Conservation (phyloP, 2,329 filamentous ascomycete genomes). For the Camillea tinctor region DNA sequence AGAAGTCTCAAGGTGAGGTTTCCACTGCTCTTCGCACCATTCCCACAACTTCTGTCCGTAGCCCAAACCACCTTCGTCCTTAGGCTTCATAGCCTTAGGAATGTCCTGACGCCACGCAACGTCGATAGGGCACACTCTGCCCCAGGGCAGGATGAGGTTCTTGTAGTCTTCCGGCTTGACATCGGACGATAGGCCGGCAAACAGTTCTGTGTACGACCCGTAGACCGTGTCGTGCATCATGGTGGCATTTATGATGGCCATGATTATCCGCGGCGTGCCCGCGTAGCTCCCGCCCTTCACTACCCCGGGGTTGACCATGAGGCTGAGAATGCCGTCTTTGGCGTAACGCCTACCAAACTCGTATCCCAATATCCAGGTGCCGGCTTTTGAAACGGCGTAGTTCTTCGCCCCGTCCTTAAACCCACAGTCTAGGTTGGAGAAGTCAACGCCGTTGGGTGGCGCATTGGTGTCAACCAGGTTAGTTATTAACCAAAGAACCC, state of each 20-base stretch:
- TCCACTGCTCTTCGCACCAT: slow-evolving; percentile 24
- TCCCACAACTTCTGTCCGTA: slow-evolving; percentile 28
- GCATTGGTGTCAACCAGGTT: slow-evolving; percentile 25
- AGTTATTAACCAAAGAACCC: slow-evolving; percentile 29
- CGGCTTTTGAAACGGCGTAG: slow-evolving; percentile 35
- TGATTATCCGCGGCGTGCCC: slow-evolving; percentile 11
- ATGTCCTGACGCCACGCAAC: slow-evolving; percentile 27
- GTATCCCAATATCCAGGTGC: slow-evolving; percentile 32
- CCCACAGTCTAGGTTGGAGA: slow-evolving; percentile 22
- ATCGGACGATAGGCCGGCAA: slow-evolving; percentile 20
- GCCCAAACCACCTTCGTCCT: slow-evolving; percentile 28
- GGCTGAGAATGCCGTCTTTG: slow-evolving; percentile 22
- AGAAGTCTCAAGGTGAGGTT: slow-evolving; percentile 1
- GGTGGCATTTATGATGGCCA: slow-evolving; percentile 9
- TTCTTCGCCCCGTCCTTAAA: slow-evolving; percentile 27
- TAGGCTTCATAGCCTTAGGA: slow-evolving; percentile 24
- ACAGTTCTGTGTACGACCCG: slow-evolving; percentile 20
- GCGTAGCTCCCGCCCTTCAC: slow-evolving; percentile 25
- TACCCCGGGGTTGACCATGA: slow-evolving; percentile 37
- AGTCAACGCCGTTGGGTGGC: slow-evolving; percentile 30
- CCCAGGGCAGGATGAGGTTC: slow-evolving; percentile 19
- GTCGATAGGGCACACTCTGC: slow-evolving; percentile 13
- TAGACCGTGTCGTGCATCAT: slow-evolving; percentile 16
- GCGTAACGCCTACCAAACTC: slow-evolving; percentile 31
- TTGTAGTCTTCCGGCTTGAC: slow-evolving; percentile 17